Evolutionary conservation across 371 early-diverging fungal genomes (phyloP).

Genomic region (Cladochytrium tenue): DNA sequence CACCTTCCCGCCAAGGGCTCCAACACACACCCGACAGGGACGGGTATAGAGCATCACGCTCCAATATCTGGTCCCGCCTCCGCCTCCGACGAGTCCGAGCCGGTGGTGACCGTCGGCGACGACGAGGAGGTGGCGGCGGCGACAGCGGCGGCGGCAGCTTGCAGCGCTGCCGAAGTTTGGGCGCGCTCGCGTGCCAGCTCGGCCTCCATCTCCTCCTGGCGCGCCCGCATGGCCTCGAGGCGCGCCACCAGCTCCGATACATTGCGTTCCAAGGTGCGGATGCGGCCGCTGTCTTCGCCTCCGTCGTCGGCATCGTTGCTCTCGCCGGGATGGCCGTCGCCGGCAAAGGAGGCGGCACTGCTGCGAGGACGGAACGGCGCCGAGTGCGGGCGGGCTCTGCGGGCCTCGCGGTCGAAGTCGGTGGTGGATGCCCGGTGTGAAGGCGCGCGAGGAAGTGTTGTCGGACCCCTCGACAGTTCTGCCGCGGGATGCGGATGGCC

Average conservation of each 20-base stretch:
- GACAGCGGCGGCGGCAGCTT: no score
- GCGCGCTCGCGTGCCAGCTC: slow-evolving; percentile 10
- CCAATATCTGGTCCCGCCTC: no score
- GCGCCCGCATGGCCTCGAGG: slow-evolving; percentile 18
- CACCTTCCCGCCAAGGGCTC: no score
- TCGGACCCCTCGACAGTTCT: neutral
- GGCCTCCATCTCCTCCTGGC: slow-evolving; percentile 24
- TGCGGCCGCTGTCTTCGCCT: slow-evolving; percentile 13
- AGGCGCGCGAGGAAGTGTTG: neutral
- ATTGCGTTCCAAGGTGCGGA: slow-evolving; percentile 21
- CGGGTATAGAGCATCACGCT: no score
- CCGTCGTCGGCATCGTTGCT: neutral
- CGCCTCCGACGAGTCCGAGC: no score
- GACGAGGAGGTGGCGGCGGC: no score
- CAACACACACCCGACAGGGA: no score
- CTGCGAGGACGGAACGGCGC: neutral
- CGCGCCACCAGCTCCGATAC: slow-evolving; percentile 19
- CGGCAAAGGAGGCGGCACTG: neutral
- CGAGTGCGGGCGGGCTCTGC: neutral
- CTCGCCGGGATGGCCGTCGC: neutral
- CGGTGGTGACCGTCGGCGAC: no score
- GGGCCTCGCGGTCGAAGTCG: neutral
- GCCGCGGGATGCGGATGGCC: neutral
- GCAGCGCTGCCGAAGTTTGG: no score
- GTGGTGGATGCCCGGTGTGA: neutral